phyloP scores from a whole-genome alignment of 2,329 filamentous ascomycete genomes.

The Ceratocystis huliohia region DNA sequence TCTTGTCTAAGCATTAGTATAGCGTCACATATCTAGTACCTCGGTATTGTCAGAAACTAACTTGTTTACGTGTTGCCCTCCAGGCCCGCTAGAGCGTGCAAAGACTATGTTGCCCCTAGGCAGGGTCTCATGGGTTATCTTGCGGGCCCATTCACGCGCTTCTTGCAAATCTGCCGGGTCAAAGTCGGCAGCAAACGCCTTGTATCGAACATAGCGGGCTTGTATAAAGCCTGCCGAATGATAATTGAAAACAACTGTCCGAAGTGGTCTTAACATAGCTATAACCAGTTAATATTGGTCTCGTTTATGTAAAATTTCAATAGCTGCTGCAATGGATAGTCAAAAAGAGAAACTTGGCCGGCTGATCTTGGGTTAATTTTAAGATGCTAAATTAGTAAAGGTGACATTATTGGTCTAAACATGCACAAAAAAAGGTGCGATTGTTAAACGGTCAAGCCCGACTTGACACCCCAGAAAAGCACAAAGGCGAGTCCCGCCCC shows the following conservation, averaged over 20 bases:
- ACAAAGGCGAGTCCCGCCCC: no score
- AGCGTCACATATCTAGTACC: not conserved
- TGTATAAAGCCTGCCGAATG: constrained; percentile 26
- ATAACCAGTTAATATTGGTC: constrained; percentile 7
- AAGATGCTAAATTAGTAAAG: not conserved
- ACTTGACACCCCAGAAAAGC: no score
- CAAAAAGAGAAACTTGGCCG: not conserved
- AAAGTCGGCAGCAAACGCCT: constrained; percentile 38
- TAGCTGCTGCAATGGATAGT: not conserved
- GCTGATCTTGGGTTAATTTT: constrained; percentile 1
- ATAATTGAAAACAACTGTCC: not conserved
- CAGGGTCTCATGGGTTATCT: constrained; percentile 33
- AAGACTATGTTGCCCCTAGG: constrained; percentile 42
- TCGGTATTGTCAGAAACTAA: constrained; percentile 26
- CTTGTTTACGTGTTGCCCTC: constrained; percentile 53
- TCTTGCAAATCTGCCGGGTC: constrained; percentile 39
- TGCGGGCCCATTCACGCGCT: constrained; percentile 39
- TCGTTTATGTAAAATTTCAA: not conserved
- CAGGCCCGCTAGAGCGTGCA: constrained; percentile 47
- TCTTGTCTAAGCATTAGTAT: constrained; percentile 27
- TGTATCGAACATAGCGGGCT: constrained; percentile 31
- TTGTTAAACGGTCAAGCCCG: no score
- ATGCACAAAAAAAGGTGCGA: no score
- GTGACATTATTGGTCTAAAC: not conserved
- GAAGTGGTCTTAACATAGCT: not conserved